These are phyloP conservation scores for Mycena filopes DNA, from an alignment of 768 basidiomycete species.

Conservation along the genomic window DNA sequence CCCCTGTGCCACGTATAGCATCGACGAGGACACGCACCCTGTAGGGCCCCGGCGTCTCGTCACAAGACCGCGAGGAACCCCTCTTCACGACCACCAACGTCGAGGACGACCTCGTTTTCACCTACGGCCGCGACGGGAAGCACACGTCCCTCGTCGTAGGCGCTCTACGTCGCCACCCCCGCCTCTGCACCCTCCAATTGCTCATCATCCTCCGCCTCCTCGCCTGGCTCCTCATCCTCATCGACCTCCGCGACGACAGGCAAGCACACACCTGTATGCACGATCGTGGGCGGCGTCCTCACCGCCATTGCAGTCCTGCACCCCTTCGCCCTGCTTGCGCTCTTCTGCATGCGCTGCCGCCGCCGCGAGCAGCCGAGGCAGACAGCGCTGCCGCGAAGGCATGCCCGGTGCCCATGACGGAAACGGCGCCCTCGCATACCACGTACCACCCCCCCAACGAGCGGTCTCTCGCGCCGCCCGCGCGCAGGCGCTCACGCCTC, in stretches of 20 bases:
- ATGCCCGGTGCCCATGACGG: too few species aligned
- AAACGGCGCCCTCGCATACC: too few species aligned
- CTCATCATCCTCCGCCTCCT: neutral
- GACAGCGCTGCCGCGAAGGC: too few species aligned
- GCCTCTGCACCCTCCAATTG: conserved; percentile 3
- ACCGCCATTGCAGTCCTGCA: conserved; percentile 17
- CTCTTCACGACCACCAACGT: conserved; percentile 35
- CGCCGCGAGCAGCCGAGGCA: neutral
- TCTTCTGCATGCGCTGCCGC: conserved; percentile 16
- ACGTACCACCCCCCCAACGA: too few species aligned
- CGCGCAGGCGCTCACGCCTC: too few species aligned
- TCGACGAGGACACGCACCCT: conserved; percentile 36
- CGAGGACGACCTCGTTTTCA: conserved; percentile 35
- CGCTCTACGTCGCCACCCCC: conserved; percentile 30
- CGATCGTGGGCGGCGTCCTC: conserved; percentile 33
- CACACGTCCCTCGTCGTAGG: conserved; percentile 36
- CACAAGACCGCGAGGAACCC: conserved; percentile 18
- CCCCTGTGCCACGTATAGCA: conserved; percentile 38
- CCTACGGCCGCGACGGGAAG: conserved; percentile 28
- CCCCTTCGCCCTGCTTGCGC: neutral
- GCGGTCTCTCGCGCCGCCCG: too few species aligned
- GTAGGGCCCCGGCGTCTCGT: neutral
- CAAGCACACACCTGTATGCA: conserved; percentile 12
- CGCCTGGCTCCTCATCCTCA: neutral
- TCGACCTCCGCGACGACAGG: neutral